Evolutionary conservation across 192 early-diverging fungal genomes (phyloP).

Genomic region (Umbelopsis sp.): DNA sequence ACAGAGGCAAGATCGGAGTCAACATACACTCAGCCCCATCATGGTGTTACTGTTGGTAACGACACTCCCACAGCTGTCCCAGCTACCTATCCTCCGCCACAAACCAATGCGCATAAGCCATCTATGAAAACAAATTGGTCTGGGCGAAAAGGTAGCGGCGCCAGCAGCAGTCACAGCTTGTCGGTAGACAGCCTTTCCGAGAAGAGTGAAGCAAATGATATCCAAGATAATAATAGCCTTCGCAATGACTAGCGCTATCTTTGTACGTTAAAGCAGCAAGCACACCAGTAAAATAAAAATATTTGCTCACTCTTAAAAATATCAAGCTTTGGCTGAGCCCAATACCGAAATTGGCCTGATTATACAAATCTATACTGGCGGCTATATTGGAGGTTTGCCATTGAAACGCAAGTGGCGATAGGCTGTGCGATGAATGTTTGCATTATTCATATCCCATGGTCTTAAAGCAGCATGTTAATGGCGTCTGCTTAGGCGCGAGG

Average conservation of each 20-base stretch:
- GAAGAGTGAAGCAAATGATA: background rate
- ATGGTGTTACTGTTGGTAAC: background rate
- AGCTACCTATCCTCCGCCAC: constrained; percentile 10
- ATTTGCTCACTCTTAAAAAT: no score
- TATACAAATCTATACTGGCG: no score
- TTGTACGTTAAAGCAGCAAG: background rate
- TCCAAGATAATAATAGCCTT: background rate
- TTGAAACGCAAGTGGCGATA: no score
- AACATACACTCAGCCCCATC: background rate
- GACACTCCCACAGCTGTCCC: background rate
- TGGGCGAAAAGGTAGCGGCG: background rate
- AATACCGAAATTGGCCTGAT: no score
- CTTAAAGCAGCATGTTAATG: no score
- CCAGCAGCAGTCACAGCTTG: background rate
- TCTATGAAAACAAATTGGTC: background rate
- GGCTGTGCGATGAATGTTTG: no score
- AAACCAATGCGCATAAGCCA: background rate
- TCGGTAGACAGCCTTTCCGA: background rate
- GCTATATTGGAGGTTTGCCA: no score
- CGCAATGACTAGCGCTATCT: background rate
- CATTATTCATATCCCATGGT: no score
- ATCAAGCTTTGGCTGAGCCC: no score
- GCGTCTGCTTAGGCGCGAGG: no score
- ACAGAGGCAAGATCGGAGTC: background rate
- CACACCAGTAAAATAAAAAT: background rate